Conservation (phyloP, 306 rosid genomes). For the Prunus davidiana region DNA sequence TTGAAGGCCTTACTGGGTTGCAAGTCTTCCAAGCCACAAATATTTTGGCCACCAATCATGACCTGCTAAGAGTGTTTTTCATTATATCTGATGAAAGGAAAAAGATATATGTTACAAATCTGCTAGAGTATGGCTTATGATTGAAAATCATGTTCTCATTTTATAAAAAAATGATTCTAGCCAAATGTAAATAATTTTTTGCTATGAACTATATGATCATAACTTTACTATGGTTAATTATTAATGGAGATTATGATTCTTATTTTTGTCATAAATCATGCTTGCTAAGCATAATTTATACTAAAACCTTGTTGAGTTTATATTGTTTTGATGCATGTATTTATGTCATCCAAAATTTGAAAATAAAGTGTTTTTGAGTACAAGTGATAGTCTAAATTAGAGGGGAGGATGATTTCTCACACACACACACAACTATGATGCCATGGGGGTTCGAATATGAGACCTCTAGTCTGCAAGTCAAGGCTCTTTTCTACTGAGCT, state of each 20-base stretch:
- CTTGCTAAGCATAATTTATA: background rate
- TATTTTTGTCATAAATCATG: background rate
- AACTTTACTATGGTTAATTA: background rate
- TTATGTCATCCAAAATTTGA: background rate
- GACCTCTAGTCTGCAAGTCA: no score
- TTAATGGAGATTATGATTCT: background rate
- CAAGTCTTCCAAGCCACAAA: slow-evolving; percentile 21
- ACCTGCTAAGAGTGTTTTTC: slow-evolving; percentile 19
- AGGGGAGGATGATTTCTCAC: no score
- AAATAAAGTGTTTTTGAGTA: background rate
- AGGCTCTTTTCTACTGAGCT: no score
- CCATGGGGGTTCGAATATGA: no score
- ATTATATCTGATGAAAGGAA: slow-evolving; percentile 2
- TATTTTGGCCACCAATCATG: slow-evolving; percentile 17
- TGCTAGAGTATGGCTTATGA: background rate
- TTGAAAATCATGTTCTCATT: background rate
- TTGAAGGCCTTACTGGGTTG: slow-evolving; percentile 4
- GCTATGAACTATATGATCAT: background rate
- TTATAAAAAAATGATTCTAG: background rate
- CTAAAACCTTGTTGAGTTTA: background rate
- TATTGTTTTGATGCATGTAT: background rate
- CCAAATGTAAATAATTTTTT: background rate
- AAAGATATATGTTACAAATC: slow-evolving; percentile 3
- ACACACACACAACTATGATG: no score
- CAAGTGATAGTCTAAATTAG: no score